Percentiles rank a stretch among this genome's conserved stretches.
Evolutionary conservation across 2,329 filamentous ascomycete species (phyloP).

Genomic region (Botryotinia convoluta): DNA sequence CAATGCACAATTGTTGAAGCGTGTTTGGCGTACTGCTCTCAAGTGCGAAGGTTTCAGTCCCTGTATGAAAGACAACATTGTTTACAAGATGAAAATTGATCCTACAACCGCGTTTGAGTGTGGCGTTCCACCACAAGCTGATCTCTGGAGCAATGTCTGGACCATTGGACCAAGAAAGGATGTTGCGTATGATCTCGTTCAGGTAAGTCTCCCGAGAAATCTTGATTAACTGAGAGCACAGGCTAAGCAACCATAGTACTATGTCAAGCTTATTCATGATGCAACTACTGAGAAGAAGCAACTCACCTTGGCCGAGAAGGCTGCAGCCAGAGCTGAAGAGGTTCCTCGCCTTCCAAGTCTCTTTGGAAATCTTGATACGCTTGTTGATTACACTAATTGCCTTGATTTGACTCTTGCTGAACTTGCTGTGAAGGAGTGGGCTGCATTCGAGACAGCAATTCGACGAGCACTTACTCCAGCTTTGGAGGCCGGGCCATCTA

Average conservation of each 20-base stretch:
- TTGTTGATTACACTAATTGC: slow-evolving; percentile 43
- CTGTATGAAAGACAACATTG: slow-evolving; percentile 59
- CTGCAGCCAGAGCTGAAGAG: slow-evolving; percentile 26
- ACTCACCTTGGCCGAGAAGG: slow-evolving; percentile 45
- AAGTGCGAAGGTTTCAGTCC: slow-evolving; percentile 59
- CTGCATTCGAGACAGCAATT: slow-evolving; percentile 50
- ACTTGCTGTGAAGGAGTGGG: slow-evolving; percentile 48
- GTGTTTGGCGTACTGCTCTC: slow-evolving; percentile 53
- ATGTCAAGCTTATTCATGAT: slow-evolving; percentile 54
- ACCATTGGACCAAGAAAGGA: slow-evolving; percentile 50
- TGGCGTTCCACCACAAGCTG: slow-evolving; percentile 49
- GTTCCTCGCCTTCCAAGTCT: slow-evolving; percentile 23
- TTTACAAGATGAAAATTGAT: slow-evolving; percentile 42
- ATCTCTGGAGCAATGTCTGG: slow-evolving; percentile 53
- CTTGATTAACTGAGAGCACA: neutral
- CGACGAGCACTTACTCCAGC: slow-evolving; percentile 32
- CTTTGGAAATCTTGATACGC: slow-evolving; percentile 48
- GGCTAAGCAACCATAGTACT: slow-evolving; percentile 46
- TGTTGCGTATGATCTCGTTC: slow-evolving; percentile 51
- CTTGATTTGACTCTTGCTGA: slow-evolving; percentile 47
- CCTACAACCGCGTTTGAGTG: slow-evolving; percentile 40
- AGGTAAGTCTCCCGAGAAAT: slow-evolving; percentile 45
- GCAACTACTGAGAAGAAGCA: slow-evolving; percentile 46
- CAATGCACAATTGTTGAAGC: slow-evolving; percentile 52
- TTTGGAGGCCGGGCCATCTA: slow-evolving; percentile 16